Percentiles rank a stretch among this genome's conserved stretches.
phyloP scores from a whole-genome alignment of 768 basidiomycete species.

The Phlebiopsis flavidoalba region DNA sequence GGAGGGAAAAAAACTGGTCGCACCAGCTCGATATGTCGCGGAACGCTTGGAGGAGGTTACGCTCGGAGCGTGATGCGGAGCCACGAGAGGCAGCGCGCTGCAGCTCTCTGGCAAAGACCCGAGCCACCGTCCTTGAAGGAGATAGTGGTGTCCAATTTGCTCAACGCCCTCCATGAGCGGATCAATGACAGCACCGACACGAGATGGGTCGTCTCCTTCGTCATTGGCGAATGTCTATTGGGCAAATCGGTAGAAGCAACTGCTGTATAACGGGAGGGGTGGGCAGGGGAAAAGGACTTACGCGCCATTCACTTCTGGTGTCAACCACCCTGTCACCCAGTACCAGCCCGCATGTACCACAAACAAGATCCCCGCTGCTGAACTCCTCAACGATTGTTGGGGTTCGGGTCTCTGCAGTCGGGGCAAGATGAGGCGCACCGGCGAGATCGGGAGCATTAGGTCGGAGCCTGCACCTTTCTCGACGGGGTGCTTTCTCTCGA shows the following conservation, averaged over 20 bases:
- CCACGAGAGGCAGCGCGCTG: slow-evolving; percentile 88
- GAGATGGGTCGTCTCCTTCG: slow-evolving; percentile 98
- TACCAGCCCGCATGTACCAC: slow-evolving; percentile 89
- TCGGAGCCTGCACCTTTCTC: slow-evolving; percentile 49
- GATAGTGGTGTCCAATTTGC: slow-evolving; percentile 90
- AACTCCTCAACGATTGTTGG: slow-evolving; percentile 97
- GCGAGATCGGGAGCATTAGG: slow-evolving; percentile 79
- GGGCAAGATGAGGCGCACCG: slow-evolving; percentile 90
- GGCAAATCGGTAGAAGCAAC: slow-evolving; percentile 17
- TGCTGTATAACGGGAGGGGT: slow-evolving; percentile 14
- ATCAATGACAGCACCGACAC: slow-evolving; percentile 96
- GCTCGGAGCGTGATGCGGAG: slow-evolving; percentile 73
- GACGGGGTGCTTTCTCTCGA: slow-evolving; percentile 62
- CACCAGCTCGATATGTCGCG: slow-evolving; percentile 91
- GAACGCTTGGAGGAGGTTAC: slow-evolving; percentile 84
- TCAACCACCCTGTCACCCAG: slow-evolving; percentile 96
- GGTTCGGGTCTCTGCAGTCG: slow-evolving; percentile 90
- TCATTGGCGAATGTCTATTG: slow-evolving; percentile 97
- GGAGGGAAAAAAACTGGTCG: slow-evolving; percentile 91
- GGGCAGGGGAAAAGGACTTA: slow-evolving; percentile 39
- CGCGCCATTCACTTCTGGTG: slow-evolving; percentile 96
- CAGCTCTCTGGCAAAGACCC: slow-evolving; percentile 84
- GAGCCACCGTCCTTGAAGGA: slow-evolving; percentile 94
- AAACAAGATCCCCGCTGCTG: slow-evolving; percentile 95
- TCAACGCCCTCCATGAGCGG: slow-evolving; percentile 93